Base-by-base conservation (phyloP, 1,284 basidiomycete genomes). In the Earliella scabrosa region DNA sequence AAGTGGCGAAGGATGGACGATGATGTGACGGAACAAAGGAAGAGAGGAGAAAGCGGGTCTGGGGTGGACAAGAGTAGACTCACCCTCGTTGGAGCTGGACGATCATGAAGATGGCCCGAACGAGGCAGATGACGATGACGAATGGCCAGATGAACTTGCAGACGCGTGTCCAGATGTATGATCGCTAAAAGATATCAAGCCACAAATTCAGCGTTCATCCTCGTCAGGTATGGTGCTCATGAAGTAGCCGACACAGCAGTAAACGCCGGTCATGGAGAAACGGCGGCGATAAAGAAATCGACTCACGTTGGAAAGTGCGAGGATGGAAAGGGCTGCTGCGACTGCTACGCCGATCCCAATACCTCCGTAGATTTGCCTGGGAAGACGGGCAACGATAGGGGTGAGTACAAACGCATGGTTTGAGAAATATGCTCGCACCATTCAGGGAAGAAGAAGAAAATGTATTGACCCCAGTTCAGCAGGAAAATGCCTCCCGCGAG, bases 61-160 rank as follows among this genome's bases (percentile, higher is more conserved):
- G 48, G 20, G 36, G 55, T 39, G 50, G 64, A 52, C 58, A 59
- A 61, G 47, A 59, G 35, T 47, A 38, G 45, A 71, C 84, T 73
- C 72, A 87, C 85, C 83, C 83, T 71, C 86, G 79, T 68, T 86
- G 78, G 58, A 89, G 80, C 71, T 88, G 75, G 71, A 88, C 82
- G 70, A 89, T 87, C 86, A 92, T 92, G 60, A 90, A 70, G 64
- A 86, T 86, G 35, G 83, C 87, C 59, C 89, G 82, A 53, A 91
- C 72, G 24, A 83, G 84, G 63, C 75, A 79, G 57, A 87, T 79
- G 68, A 90, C 75, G 64, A 92, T 83, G 59, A 90, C 65, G 69
- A 90, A 81, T 3, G 88, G 88, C 88, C 88, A 91, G 38, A 90
- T 61, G 74, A 88, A 85, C 68, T 85, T 86, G 73, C 79, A 80